Conservation (phyloP, 306 rosid species). For the Alnus glutinosa region DNA sequence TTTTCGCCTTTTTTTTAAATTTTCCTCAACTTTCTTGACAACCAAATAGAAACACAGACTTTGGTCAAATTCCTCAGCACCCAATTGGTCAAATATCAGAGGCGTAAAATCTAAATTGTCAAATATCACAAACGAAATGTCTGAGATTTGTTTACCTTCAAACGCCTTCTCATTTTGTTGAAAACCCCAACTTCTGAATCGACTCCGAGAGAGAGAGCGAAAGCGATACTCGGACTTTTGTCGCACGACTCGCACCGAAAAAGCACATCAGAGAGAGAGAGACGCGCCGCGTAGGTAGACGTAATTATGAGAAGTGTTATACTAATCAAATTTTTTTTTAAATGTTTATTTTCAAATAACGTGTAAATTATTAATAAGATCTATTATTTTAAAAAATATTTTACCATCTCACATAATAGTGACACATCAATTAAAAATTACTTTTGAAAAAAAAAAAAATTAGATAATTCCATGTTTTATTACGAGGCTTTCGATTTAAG, state of each 20-base stretch:
- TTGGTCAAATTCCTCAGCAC: neutral
- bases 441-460: too few species aligned
- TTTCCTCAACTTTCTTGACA: neutral
- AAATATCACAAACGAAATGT: neutral
- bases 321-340: too few species aligned
- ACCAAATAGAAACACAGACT: neutral
- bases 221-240: conserved; percentile 7
- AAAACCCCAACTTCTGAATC: neutral
- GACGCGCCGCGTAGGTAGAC: neutral
- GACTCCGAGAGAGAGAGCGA: conserved; percentile 6
- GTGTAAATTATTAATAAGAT: too few species aligned
- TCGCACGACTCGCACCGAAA: neutral
- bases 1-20: neutral
- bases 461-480: too few species aligned
- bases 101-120: neutral
- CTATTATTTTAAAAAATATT: too few species aligned
- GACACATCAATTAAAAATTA: too few species aligned
- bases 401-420: too few species aligned
- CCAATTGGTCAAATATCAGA: neutral
- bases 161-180: neutral
- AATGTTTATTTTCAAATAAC: too few species aligned
- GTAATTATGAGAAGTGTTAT: too few species aligned
- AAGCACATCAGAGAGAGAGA: neutral
- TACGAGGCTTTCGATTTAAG: too few species aligned
- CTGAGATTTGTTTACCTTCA: neutral